These are phyloP conservation scores for Rasamsonia emersonii DNA, from an alignment of 2,329 filamentous ascomycete genomes.

Conservation along the genomic window DNA sequence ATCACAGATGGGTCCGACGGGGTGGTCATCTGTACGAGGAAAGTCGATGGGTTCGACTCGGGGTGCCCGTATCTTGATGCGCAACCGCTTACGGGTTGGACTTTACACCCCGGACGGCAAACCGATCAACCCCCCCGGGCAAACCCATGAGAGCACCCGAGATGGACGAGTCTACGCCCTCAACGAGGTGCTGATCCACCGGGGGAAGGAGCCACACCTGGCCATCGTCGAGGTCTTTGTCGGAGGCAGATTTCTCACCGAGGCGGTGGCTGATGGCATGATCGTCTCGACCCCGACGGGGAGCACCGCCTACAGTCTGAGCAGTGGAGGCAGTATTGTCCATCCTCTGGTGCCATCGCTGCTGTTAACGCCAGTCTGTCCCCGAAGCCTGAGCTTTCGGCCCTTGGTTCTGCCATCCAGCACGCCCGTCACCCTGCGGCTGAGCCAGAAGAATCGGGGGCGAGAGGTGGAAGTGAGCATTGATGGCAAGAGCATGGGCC, in stretches of 20 bases:
- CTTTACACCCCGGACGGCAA: conserved; percentile 63
- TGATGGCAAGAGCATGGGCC: conserved; percentile 60
- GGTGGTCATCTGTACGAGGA: conserved; percentile 67
- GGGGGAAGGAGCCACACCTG: conserved; percentile 80
- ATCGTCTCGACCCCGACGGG: conserved; percentile 90
- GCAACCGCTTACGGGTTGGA: conserved; percentile 78
- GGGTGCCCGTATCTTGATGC: conserved; percentile 71
- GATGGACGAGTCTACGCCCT: conserved; percentile 58
- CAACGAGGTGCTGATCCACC: conserved; percentile 91
- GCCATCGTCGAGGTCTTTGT: conserved; percentile 88
- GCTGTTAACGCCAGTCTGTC: conserved; percentile 88
- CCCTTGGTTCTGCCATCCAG: conserved; percentile 83
- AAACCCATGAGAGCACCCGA: conserved; percentile 23
- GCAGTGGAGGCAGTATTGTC: conserved; percentile 83
- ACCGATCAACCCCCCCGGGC: conserved; percentile 41
- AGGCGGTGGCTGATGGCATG: conserved; percentile 91
- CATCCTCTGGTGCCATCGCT: conserved; percentile 85
- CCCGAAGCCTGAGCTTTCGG: conserved; percentile 82
- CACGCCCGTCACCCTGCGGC: conserved; percentile 69
- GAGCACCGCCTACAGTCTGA: conserved; percentile 92
- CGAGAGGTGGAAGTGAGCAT: conserved; percentile 71
- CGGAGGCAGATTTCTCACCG: conserved; percentile 80
- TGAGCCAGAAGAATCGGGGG: conserved; percentile 72
- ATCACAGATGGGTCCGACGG: conserved; percentile 31
- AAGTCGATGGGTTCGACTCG: conserved; percentile 71